Percentiles rank a stretch among this genome's conserved stretches.
These are phyloP conservation scores for Plasmodium sp. DNA, from an alignment of 169 alveolate genomes.

Conservation along the genomic window DNA sequence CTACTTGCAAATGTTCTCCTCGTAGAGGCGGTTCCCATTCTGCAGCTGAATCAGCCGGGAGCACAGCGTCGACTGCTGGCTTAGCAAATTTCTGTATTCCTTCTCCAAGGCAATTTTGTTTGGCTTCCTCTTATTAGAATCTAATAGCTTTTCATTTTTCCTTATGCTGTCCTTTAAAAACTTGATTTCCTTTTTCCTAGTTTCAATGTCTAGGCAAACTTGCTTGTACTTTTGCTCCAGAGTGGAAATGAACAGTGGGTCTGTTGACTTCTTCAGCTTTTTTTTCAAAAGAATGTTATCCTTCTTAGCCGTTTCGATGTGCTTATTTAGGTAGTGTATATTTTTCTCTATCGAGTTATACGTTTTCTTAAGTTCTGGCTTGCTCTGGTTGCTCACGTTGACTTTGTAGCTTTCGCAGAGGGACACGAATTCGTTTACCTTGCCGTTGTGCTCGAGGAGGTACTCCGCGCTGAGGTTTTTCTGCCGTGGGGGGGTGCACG, in stretches of 20 bases:
- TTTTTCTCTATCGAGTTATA: conserved; percentile 49
- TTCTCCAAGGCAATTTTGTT: conserved; percentile 35
- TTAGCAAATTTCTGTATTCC: conserved; percentile 30
- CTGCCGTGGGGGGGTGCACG: background rate
- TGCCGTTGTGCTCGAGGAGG: background rate
- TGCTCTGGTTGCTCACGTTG: conserved; percentile 3
- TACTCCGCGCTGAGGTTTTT: background rate
- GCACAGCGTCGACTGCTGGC: conserved; percentile 40
- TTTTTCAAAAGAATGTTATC: conserved; percentile 43
- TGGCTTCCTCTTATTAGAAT: conserved; percentile 64
- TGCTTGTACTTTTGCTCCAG: conserved; percentile 57
- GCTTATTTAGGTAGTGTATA: conserved; percentile 52
- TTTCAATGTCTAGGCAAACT: conserved; percentile 47
- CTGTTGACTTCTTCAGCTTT: conserved; percentile 42
- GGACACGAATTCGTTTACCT: background rate
- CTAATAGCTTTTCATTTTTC: conserved; percentile 54
- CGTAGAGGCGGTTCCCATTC: conserved; percentile 27
- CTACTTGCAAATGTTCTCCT: conserved; percentile 44
- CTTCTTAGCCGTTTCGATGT: conserved; percentile 59
- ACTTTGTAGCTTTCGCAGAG: conserved; percentile 36
- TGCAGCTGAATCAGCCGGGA: conserved; percentile 36
- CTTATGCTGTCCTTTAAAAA: conserved; percentile 58
- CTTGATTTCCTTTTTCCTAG: conserved; percentile 28
- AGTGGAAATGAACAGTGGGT: conserved; percentile 30
- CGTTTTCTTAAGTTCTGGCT: conserved; percentile 38